Evolutionary conservation across 306 rosid species (phyloP).

Genomic region (Casuarina equisetifolia): DNA sequence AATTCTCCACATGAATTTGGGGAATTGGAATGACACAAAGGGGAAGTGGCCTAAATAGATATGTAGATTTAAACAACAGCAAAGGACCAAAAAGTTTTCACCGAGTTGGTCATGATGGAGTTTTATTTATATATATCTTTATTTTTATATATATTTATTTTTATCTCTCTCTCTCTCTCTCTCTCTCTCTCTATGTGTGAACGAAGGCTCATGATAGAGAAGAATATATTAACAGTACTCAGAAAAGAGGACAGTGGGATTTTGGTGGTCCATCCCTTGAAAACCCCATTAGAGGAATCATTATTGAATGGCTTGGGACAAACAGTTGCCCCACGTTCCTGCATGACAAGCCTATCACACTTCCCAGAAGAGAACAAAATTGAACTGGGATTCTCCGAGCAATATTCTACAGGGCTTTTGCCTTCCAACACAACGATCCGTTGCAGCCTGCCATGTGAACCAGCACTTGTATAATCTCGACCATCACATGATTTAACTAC

Average conservation of each 20-base stretch:
- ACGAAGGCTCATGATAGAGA: not conserved
- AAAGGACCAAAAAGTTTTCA: not conserved
- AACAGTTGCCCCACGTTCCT: constrained; percentile 66
- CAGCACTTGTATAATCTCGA: constrained; percentile 23
- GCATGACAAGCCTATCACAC: constrained; percentile 48
- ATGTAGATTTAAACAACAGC: not conserved
- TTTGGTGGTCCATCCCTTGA: constrained; percentile 22
- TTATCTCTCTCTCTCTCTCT: no score
- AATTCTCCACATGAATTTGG: not conserved
- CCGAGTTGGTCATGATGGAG: constrained; percentile 18
- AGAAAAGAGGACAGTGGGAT: constrained; percentile 21
- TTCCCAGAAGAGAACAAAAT: constrained; percentile 52
- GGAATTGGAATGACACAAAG: not conserved
- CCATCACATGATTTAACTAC: not conserved
- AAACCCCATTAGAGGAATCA: constrained; percentile 20
- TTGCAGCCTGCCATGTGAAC: constrained; percentile 67
- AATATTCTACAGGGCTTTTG: constrained; percentile 43
- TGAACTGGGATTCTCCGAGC: constrained; percentile 73
- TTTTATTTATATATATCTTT: not conserved
- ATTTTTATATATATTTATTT: no score
- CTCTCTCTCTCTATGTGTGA: not conserved
- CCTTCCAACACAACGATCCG: constrained; percentile 44
- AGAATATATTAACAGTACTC: not conserved
- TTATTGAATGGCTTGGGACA: constrained; percentile 38
- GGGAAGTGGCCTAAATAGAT: not conserved